phyloP scores from a whole-genome alignment of 495 filamentous ascomycete species.

The Penicillium canariense region DNA sequence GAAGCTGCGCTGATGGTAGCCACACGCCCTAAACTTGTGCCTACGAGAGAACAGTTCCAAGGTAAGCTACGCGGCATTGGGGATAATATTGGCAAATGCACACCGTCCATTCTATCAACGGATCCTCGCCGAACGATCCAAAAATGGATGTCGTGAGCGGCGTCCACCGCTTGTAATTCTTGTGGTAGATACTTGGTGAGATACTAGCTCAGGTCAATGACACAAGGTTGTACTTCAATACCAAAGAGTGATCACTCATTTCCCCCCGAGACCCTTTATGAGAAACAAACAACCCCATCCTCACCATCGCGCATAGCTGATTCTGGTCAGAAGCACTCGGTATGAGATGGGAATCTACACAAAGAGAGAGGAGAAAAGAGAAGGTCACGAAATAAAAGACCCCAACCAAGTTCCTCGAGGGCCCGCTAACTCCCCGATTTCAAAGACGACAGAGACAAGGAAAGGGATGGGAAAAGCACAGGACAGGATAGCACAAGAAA shows the following conservation, averaged over 20 bases:
- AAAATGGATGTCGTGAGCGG: too few species aligned
- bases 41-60: too few species aligned
- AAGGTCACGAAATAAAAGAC: slow-evolving; percentile 5
- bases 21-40: too few species aligned
- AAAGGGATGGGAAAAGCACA: slow-evolving; percentile 6
- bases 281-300: neutral
- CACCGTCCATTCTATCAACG: too few species aligned
- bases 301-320: neutral
- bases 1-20: too few species aligned
- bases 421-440: slow-evolving; percentile 25
- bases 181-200: too few species aligned
- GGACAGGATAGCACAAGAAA: slow-evolving; percentile 4
- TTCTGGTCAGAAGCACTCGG: neutral
- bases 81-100: too few species aligned
- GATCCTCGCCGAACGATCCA: too few species aligned
- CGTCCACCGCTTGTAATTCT: too few species aligned
- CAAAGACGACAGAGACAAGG: slow-evolving; percentile 8
- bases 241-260: neutral
- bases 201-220: too few species aligned
- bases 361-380: slow-evolving; percentile 4
- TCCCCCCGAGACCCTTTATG: neutral
- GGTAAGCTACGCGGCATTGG: too few species aligned
- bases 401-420: slow-evolving; percentile 17
- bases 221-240: too few species aligned
- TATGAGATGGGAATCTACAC: slow-evolving; percentile 3